Base-by-base conservation (phyloP, 306 rosid species). In the Cyamopsis tetragonoloba region DNA sequence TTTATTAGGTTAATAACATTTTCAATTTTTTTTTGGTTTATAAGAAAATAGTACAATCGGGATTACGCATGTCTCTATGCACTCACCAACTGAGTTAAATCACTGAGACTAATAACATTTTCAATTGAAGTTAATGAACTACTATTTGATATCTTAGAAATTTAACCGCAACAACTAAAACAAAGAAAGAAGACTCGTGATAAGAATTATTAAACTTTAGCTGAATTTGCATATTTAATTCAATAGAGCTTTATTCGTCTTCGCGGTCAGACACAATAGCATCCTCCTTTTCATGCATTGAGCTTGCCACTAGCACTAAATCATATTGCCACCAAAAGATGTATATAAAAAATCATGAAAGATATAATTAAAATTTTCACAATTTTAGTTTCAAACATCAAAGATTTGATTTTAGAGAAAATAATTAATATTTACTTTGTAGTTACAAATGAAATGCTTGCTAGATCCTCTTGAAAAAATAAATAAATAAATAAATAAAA, bases 251-350 rank as follows among this genome's bases (percentile, higher is more conserved):
- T 68, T 75, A 62, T 3, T 71, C 60, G 0, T 67, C 58, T 6
- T 75, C 76, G 0, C 26, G 26, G 22, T 76, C 79, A 0, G 73
- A 62, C 47, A 0, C 46, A 24, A 3, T 53, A 54, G 1, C 65
- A n/a, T 60, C 69, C 42, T 54, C 74, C 1, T 50, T 23, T 1
- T 23, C 55, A 7, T 37, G 34, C 57, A 17, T 54, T 20, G 68
- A 2, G 28, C 39, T 61, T 54, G 39, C 9, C 2, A 60, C 64
- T 1, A 66, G 77, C 5, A 30, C 55, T 79, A 54, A 68, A 55
- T 77, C 85, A 82, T 81, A 57, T 30, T 14, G 39, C 53, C 62
- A 58, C 24, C 48, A 80, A 63, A 20, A 54, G 0, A 22, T n/a
- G n/a, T n/a, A n/a, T n/a, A n/a, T n/a, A n/a, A n/a, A n/a, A n/a